phyloP scores from a whole-genome alignment of 2,329 filamentous ascomycete genomes.

The Trichoderma simmonsii region DNA sequence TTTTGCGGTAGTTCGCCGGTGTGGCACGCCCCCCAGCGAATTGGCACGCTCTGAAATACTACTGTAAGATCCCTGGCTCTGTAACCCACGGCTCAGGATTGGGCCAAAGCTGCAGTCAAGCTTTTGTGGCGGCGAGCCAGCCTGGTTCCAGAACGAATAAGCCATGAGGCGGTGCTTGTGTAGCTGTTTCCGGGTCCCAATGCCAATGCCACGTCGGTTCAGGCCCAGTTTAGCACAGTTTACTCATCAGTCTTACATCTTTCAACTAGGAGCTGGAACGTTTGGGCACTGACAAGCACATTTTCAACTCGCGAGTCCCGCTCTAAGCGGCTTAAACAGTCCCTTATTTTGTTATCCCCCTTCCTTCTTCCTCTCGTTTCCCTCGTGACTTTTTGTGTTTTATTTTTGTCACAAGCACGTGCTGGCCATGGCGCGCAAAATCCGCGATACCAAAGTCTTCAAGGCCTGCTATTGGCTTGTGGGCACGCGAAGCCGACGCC shows the following conservation, averaged over 20 bases:
- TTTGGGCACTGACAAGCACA: background rate
- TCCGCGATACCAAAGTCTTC: background rate
- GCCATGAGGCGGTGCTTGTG: constrained; percentile 1
- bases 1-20: background rate
- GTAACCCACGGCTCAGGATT: background rate
- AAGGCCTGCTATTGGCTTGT: constrained; percentile 20
- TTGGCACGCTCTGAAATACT: background rate
- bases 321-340: background rate
- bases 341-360: background rate
- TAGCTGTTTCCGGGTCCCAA: background rate
- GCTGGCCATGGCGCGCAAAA: constrained; percentile 8
- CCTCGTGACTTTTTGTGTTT: background rate
- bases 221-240: background rate
- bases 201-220: constrained; percentile 3
- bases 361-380: background rate
- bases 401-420: background rate
- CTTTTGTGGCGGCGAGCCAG: constrained; percentile 2
- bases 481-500: constrained; percentile 23
- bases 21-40: background rate
- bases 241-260: constrained; percentile 1
- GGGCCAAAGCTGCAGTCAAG: background rate
- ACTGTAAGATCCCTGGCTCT: background rate
- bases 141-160: background rate
- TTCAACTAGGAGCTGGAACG: background rate
- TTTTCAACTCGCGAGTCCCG: background rate